Percentiles rank a stretch among this genome's conserved stretches.
phyloP scores from a whole-genome alignment of 306 rosid species.

The Betula pendula region DNA sequence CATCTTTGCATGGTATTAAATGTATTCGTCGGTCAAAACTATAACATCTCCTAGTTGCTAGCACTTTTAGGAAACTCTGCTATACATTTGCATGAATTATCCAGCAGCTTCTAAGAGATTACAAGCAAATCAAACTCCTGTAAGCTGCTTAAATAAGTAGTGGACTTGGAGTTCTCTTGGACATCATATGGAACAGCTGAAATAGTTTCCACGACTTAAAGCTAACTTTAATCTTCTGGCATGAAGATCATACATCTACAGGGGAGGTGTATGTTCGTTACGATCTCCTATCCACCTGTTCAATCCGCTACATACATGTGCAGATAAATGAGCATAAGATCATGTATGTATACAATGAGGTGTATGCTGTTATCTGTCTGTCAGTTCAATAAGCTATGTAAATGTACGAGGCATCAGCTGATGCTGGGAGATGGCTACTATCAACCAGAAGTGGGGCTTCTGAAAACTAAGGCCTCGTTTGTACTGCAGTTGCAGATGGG shows the following conservation, averaged over 20 bases:
- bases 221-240: conserved; percentile 16
- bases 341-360: not conserved
- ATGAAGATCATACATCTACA: conserved; percentile 7
- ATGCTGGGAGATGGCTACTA: not conserved
- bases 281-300: not conserved
- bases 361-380: not conserved
- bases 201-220: conserved; percentile 11
- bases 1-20: conserved; percentile 54
- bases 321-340: conserved; percentile 16
- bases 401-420: not conserved
- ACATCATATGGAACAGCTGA: not conserved
- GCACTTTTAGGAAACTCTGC: conserved; percentile 19
- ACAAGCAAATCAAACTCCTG: conserved; percentile 11
- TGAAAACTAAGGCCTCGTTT: not conserved
- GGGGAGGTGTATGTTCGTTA: not conserved
- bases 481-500: not conserved
- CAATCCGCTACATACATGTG: not conserved
- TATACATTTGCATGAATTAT: conserved; percentile 10
- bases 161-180: conserved; percentile 16
- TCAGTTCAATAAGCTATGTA: not conserved
- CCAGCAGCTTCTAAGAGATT: conserved; percentile 26
- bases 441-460: not conserved
- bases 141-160: conserved; percentile 5
- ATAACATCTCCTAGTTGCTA: conserved; percentile 27
- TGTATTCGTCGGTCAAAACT: conserved; percentile 68